phyloP scores from a whole-genome alignment of 768 basidiomycete species.

The Xanthoconium purpureum region DNA sequence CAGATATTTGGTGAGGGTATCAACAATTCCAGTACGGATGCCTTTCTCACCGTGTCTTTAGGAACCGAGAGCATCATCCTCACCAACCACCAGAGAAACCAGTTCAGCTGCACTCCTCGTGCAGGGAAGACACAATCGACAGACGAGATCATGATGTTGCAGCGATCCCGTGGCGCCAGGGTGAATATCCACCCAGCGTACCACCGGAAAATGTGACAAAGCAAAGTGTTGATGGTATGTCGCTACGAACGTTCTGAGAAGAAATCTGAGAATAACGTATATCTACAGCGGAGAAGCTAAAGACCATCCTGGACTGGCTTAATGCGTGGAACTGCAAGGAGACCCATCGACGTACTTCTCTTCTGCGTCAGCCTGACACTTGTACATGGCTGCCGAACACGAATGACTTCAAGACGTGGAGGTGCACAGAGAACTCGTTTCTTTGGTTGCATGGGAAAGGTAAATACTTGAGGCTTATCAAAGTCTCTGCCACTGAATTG shows the following conservation, averaged over 20 bases:
- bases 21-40: rapidly evolving
- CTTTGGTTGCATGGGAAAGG: conserved; percentile 18
- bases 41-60: background rate
- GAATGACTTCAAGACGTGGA: conserved; percentile 4
- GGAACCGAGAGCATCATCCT: background rate
- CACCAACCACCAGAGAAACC: background rate
- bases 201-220: background rate
- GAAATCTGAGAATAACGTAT: background rate
- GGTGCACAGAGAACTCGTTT: background rate
- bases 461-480: background rate
- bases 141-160: background rate
- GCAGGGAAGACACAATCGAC: background rate
- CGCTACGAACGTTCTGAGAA: background rate
- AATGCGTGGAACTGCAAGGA: background rate
- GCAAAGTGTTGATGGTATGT: background rate
- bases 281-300: background rate
- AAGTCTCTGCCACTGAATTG: background rate
- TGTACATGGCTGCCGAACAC: conserved; percentile 12
- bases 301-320: background rate
- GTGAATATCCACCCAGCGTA: background rate
- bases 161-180: background rate
- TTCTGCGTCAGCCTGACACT: conserved; percentile 2
- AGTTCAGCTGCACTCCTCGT: background rate
- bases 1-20: conserved; percentile 12
- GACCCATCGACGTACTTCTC: background rate